Evolutionary conservation across 805 yeast species (phyloP).

Genomic region (Maudiozyma bulderi): DNA sequence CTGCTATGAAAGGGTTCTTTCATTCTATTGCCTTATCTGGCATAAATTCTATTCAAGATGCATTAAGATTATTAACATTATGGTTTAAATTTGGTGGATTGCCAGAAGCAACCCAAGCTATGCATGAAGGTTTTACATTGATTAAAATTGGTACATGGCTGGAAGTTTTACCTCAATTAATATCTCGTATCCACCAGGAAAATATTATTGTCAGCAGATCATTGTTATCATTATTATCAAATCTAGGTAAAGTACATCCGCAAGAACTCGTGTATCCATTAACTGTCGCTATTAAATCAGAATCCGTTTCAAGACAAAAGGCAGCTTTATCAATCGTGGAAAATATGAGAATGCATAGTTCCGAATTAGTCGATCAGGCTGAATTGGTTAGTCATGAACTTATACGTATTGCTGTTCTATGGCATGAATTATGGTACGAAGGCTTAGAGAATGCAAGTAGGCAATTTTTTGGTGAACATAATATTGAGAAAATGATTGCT

Average conservation of each 20-base stretch:
- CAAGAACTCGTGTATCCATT: conserved; percentile 93
- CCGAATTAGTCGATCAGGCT: conserved; percentile 80
- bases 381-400: conserved; percentile 89
- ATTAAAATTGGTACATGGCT: conserved; percentile 90
- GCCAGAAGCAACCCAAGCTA: conserved; percentile 81
- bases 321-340: conserved; percentile 90
- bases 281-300: conserved; percentile 92
- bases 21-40: conserved; percentile 84
- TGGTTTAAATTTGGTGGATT: conserved; percentile 97
- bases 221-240: conserved; percentile 68
- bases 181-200: conserved; percentile 94
- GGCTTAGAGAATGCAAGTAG: conserved; percentile 95
- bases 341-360: conserved; percentile 82
- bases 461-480: conserved; percentile 85
- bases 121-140: conserved; percentile 82
- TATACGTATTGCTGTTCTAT: conserved; percentile 86
- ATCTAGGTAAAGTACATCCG: conserved; percentile 90
- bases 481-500: conserved; percentile 88
- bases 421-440: conserved; percentile 98
- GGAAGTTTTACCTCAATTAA: conserved; percentile 89
- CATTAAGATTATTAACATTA: conserved; percentile 74
- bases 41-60: conserved; percentile 85
- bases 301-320: conserved; percentile 75
- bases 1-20: conserved; percentile 93
- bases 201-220: conserved; percentile 75